phyloP scores from a whole-genome alignment of 1,284 basidiomycete species.

The Ustilago sp. region DNA sequence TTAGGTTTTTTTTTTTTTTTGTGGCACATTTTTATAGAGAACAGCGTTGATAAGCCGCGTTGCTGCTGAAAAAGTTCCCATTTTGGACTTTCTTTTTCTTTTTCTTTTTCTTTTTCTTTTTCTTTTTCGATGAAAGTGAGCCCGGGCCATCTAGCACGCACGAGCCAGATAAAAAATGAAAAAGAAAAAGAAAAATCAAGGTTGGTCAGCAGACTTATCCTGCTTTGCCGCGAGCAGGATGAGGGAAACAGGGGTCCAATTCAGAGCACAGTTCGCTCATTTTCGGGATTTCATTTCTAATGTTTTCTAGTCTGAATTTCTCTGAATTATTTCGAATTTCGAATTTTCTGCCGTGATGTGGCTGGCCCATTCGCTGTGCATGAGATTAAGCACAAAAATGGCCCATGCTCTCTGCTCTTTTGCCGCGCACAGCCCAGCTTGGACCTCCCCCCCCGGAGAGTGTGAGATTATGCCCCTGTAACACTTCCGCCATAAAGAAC shows the following conservation, averaged over 20 bases:
- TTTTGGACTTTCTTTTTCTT: slow-evolving; percentile 3
- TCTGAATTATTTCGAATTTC: not conserved
- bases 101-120: not conserved
- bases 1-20: not conserved
- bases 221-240: slow-evolving; percentile 10
- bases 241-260: slow-evolving; percentile 4
- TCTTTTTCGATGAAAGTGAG: not conserved
- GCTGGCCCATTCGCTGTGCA: slow-evolving; percentile 1
- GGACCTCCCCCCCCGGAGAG: not conserved
- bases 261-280: not conserved
- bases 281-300: not conserved
- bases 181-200: not conserved
- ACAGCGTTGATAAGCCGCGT: not conserved
- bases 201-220: not conserved
- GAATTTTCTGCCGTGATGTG: not conserved
- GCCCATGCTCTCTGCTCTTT: slow-evolving; percentile 15
- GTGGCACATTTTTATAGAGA: not conserved
- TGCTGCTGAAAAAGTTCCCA: slow-evolving; percentile 5
- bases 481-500: not conserved
- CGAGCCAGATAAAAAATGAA: slow-evolving; percentile 9
- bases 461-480: not conserved
- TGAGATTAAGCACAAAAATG: not conserved
- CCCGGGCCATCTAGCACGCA: slow-evolving; percentile 14
- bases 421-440: slow-evolving; percentile 21
- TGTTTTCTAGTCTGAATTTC: not conserved